Percentiles rank a stretch among this genome's conserved stretches.
Evolutionary conservation across 139 green algal genomes (phyloP).

Genomic region (Desmodesmus armatus): DNA sequence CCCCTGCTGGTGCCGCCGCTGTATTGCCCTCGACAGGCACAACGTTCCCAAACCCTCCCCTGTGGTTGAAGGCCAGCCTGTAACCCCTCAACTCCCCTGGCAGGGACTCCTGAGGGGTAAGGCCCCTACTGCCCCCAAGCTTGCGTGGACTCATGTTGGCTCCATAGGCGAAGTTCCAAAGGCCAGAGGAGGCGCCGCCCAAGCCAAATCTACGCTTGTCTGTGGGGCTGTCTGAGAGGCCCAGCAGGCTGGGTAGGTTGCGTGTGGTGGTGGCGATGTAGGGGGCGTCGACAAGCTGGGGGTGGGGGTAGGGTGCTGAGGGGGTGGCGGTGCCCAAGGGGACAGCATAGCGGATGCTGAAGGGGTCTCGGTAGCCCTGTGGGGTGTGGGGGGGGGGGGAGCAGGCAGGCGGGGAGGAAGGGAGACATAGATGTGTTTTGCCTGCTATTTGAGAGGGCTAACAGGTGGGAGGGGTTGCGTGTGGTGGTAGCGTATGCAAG

Average conservation of each 20-base stretch:
- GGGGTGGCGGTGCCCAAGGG: conserved; percentile 52
- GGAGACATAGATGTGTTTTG: neutral
- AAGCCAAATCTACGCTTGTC: conserved; percentile 2
- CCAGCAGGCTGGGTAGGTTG: neutral
- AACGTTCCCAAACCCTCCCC: conserved; percentile 60
- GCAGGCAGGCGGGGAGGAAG: neutral
- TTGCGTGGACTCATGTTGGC: conserved; percentile 70
- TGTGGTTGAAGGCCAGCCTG: conserved; percentile 63
- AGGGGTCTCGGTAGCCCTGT: conserved; percentile 60
- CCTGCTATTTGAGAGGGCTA: neutral
- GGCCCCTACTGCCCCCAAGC: conserved; percentile 45
- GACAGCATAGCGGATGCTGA: conserved; percentile 61
- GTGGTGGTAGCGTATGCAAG: too few relatives aligned
- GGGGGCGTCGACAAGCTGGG: conserved; percentile 34
- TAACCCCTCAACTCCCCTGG: conserved; percentile 53
- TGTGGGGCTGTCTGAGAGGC: neutral
- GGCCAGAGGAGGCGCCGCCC: conserved; percentile 4
- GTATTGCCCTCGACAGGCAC: neutral
- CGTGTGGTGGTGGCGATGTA: conserved; percentile 35
- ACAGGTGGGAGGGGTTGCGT: neutral
- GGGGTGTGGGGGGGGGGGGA: too few relatives aligned
- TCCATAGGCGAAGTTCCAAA: conserved; percentile 76
- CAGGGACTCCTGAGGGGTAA: conserved; percentile 57
- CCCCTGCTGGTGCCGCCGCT: too few relatives aligned
- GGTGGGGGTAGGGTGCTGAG: neutral